A percentile compares a stretch with the other conserved stretches of the same genome.
Conservation (phyloP, 2,329 filamentous ascomycete genomes). For the Tolypocladium paradoxum region DNA sequence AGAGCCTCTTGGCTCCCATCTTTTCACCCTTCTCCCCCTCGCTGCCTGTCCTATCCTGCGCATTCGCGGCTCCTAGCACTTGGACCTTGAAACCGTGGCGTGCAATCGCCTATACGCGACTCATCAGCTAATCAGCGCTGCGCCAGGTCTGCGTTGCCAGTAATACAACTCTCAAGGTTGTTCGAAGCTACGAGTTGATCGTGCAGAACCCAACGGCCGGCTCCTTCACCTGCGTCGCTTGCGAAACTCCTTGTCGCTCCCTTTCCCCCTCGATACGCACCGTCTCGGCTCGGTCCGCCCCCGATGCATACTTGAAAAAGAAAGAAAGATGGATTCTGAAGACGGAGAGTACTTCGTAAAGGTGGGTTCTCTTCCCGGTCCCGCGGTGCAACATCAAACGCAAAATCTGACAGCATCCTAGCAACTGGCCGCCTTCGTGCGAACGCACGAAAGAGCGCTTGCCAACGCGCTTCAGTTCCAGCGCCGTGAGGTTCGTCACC, state of each 20-base stretch:
- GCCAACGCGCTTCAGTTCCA: slow-evolving; percentile 84
- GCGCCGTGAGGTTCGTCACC: slow-evolving; percentile 64
- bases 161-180: not conserved
- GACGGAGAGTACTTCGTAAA: slow-evolving; percentile 85
- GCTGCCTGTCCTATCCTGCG: not conserved
- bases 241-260: not conserved
- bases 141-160: not conserved
- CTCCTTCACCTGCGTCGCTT: not conserved
- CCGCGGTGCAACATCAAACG: not conserved
- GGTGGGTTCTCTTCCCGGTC: slow-evolving; percentile 34
- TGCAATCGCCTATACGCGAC: not conserved
- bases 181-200: not conserved
- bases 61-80: not conserved
- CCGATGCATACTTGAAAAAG: slow-evolving; percentile 23
- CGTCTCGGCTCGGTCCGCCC: slow-evolving; percentile 1
- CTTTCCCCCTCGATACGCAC: not conserved
- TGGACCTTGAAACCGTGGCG: not conserved
- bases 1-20: not conserved
- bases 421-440: slow-evolving; percentile 94
- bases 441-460: slow-evolving; percentile 92
- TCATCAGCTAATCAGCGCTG: not conserved
- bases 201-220: not conserved
- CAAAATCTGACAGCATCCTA: slow-evolving; percentile 26
- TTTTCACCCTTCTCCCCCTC: not conserved
- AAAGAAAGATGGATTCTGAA: slow-evolving; percentile 65